phyloP scores from a whole-genome alignment of 257 asterid species.

The Nicotiana tabacum region DNA sequence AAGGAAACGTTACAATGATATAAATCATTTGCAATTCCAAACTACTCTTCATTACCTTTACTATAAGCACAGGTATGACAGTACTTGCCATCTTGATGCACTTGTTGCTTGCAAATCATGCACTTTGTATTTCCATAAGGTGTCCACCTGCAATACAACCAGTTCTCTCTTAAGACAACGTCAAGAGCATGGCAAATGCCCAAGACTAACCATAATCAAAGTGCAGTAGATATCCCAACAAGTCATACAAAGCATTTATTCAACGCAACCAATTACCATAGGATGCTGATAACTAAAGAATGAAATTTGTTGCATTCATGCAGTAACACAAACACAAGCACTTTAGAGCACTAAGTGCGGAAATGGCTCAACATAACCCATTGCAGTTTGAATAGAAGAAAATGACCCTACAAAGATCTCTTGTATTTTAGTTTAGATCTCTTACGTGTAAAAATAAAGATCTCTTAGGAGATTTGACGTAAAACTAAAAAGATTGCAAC shows the following conservation, averaged over 20 bases:
- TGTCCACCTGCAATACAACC: conserved; percentile 65
- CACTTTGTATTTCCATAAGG: conserved; percentile 83
- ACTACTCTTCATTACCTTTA: conserved; percentile 51
- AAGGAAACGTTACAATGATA: background rate
- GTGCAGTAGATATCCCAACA: background rate
- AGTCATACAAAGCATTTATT: background rate
- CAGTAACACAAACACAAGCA: background rate
- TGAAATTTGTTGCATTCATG: background rate
- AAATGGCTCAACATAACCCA: too few species aligned
- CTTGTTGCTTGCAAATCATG: conserved; percentile 93
- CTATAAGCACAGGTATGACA: conserved; percentile 98
- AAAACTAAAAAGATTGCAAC: too few species aligned
- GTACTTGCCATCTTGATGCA: conserved; percentile 93
- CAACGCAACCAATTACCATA: background rate
- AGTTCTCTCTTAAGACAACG: background rate
- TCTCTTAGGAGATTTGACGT: too few species aligned
- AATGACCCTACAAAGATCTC: too few species aligned
- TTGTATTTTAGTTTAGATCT: too few species aligned
- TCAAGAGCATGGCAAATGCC: background rate
- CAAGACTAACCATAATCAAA: background rate
- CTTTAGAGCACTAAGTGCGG: background rate
- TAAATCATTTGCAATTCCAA: background rate
- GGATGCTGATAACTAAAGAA: background rate
- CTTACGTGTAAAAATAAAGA: too few species aligned
- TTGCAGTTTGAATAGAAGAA: too few species aligned